Conservation (phyloP, 352 stramenopile species). For the Thraustotheca clavata region DNA sequence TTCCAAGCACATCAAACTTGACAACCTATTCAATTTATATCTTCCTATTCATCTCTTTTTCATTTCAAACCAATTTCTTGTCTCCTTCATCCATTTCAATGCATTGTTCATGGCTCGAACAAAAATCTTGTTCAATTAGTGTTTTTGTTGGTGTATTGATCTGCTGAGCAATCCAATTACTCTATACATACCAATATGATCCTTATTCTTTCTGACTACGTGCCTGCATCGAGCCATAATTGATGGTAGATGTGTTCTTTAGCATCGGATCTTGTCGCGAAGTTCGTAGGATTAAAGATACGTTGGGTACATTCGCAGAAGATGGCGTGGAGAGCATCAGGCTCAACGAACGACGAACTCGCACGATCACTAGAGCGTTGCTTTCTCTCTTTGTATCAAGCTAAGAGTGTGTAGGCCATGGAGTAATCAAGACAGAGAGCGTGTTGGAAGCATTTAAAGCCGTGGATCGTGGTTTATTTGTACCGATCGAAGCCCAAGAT, state of each 20-base stretch:
- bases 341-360: constrained; percentile 21
- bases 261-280: neutral
- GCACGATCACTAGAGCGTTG: neutral
- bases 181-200: neutral
- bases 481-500: neutral
- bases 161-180: constrained; percentile 6
- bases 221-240: constrained; percentile 7
- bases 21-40: neutral
- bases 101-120: constrained; percentile 15
- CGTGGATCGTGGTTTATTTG: constrained; percentile 24
- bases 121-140: constrained; percentile 21
- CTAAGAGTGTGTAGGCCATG: neutral
- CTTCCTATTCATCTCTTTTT: neutral
- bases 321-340: constrained; percentile 23
- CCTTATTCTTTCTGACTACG: neutral
- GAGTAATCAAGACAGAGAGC: constrained; percentile 7
- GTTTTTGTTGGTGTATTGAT: constrained; percentile 16
- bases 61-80: constrained; percentile 9
- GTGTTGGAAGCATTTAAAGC: constrained; percentile 21
- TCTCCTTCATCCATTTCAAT: neutral
- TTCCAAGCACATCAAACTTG: constrained; percentile 3
- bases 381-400: neutral
- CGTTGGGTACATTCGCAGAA: neutral
- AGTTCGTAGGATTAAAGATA: constrained; percentile 5
- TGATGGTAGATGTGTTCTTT: neutral